Percentiles rank a stretch among this genome's conserved stretches.
Conservation (phyloP, 768 basidiomycete genomes). For the Rhizopogon rudus region DNA sequence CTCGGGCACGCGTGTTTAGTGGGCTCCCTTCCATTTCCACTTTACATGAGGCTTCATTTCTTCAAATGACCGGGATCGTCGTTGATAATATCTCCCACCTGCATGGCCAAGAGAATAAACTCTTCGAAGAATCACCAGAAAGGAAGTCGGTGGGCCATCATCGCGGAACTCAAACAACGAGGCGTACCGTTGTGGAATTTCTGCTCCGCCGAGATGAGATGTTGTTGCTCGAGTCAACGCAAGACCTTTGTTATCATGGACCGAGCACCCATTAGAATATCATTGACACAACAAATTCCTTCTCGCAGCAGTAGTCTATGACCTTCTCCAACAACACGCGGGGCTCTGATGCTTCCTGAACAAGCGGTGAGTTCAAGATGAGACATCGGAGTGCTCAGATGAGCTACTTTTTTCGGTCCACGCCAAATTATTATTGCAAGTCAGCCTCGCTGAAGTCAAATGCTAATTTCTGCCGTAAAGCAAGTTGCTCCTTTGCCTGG, state of each 20-base stretch:
- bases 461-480: slow-evolving; percentile 19
- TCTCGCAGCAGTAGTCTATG: not conserved
- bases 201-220: slow-evolving; percentile 20
- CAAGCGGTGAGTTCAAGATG: slow-evolving; percentile 9
- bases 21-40: not conserved
- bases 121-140: slow-evolving; percentile 7
- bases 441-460: slow-evolving; percentile 19
- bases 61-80: slow-evolving; percentile 13
- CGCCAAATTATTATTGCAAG: not conserved
- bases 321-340: slow-evolving; percentile 7
- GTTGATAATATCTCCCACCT: slow-evolving; percentile 11
- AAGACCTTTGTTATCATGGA: slow-evolving; percentile 1
- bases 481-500: slow-evolving; percentile 6
- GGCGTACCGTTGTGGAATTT: slow-evolving; percentile 16
- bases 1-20: not conserved
- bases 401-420: not conserved
- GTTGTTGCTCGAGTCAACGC: slow-evolving; percentile 1
- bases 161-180: slow-evolving; percentile 13
- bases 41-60: slow-evolving; percentile 1
- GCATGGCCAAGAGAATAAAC: slow-evolving; percentile 8
- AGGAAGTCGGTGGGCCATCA: slow-evolving; percentile 16
- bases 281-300: slow-evolving; percentile 14
- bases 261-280: slow-evolving; percentile 16
- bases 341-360: slow-evolving; percentile 12
- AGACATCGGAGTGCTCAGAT: slow-evolving; percentile 8